These are phyloP conservation scores for Pyrenula aspistea DNA, from an alignment of 495 filamentous ascomycete species.

Conservation along the genomic window DNA sequence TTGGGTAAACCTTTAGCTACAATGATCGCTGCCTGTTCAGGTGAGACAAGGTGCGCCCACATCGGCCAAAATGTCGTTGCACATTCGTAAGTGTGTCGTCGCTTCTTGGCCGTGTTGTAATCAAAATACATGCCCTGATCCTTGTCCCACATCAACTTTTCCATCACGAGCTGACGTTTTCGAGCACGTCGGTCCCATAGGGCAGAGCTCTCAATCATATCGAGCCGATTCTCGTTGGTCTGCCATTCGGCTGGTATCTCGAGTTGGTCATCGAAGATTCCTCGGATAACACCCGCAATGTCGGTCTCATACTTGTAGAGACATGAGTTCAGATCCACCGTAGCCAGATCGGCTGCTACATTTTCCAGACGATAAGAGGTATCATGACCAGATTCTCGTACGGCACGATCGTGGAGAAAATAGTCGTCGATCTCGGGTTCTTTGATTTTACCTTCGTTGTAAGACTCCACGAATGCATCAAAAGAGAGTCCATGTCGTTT, in stretches of 20 bases:
- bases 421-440: conserved; percentile 91
- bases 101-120: conserved; percentile 72
- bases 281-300: conserved; percentile 72
- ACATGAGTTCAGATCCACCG: conserved; percentile 85
- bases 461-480: conserved; percentile 69
- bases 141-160: conserved; percentile 86
- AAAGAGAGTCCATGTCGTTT: conserved; percentile 74
- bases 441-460: conserved; percentile 62
- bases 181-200: conserved; percentile 79
- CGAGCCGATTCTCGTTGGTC: conserved; percentile 37
- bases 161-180: conserved; percentile 65
- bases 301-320: conserved; percentile 95
- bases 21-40: conserved; percentile 64
- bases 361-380: conserved; percentile 86
- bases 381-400: conserved; percentile 95
- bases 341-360: conserved; percentile 77
- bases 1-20: conserved; percentile 67
- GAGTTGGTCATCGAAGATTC: conserved; percentile 67
- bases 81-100: conserved; percentile 69
- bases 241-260: conserved; percentile 71
- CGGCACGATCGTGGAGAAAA: conserved; percentile 88
- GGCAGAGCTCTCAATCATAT: conserved; percentile 63
- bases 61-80: conserved; percentile 94
- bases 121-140: conserved; percentile 92
- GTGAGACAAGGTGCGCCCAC: conserved; percentile 79